Conservation (phyloP, 495 filamentous ascomycete species). For the Pseudoneurospora amorphoporcata region DNA sequence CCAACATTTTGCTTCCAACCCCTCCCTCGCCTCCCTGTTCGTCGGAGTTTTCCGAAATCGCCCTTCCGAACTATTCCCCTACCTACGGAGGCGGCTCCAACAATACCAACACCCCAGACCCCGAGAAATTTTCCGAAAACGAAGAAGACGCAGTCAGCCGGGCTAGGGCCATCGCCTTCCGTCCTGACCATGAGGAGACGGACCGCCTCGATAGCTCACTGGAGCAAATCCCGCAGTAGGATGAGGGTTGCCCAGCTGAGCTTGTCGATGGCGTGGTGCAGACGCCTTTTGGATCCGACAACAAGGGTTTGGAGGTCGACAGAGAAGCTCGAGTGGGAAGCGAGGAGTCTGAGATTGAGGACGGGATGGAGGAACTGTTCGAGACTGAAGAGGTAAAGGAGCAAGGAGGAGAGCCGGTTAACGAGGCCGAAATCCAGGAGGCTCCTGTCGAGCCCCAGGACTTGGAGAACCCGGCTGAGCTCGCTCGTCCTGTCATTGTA, state of each 20-base stretch:
- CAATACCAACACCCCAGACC: not conserved
- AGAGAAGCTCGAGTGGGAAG: not conserved
- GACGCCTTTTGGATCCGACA: not conserved
- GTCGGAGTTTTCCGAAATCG: not conserved
- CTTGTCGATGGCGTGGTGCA: not conserved
- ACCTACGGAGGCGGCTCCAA: not conserved
- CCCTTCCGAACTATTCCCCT: not conserved
- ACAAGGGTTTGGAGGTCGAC: not conserved
- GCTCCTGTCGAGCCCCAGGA: not conserved
- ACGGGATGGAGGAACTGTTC: not conserved
- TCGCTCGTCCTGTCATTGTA: not conserved
- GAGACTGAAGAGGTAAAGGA: not conserved
- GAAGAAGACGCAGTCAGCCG: not conserved
- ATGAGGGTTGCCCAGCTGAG: not conserved
- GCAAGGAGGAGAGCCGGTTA: not conserved
- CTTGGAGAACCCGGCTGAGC: not conserved
- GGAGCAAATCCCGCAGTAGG: not conserved
- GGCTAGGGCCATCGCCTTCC: not conserved
- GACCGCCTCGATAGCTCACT: not conserved
- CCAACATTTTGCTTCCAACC: not conserved
- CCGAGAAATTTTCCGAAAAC: not conserved
- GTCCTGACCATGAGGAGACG: not conserved
- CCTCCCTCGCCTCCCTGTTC: not conserved
- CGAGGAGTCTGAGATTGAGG: not conserved
- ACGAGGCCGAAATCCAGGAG: not conserved